Conservation (phyloP, 495 filamentous ascomycete species). For the Corynascus novoguineensis region DNA sequence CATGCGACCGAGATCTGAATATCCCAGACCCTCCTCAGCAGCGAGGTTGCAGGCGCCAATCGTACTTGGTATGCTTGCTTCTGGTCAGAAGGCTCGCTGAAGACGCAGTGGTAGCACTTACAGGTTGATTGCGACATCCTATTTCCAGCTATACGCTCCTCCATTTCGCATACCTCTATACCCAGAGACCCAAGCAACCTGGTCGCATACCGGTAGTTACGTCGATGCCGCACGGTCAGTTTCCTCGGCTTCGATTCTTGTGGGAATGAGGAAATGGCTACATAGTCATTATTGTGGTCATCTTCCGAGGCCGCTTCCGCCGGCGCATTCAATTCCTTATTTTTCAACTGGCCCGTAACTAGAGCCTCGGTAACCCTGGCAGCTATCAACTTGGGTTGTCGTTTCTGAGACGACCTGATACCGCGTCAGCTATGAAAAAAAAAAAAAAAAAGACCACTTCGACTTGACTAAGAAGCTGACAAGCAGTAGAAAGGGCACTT, state of each 20-base stretch:
- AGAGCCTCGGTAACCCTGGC: not conserved
- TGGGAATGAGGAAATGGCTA: not conserved
- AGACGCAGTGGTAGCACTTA: not conserved
- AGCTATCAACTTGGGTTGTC: not conserved
- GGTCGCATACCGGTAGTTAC: not conserved
- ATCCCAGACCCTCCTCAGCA: not conserved
- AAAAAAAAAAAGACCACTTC: not conserved
- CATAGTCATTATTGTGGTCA: not conserved
- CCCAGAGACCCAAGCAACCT: not conserved
- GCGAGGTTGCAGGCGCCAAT: not conserved
- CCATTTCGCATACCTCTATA: not conserved
- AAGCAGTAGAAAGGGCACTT: constrained; percentile 1
- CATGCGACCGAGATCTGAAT: not conserved
- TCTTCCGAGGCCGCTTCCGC: not conserved
- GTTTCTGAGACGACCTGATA: not conserved
- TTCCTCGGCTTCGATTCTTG: not conserved
- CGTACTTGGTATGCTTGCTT: not conserved
- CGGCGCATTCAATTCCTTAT: not conserved
- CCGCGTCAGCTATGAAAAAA: not conserved
- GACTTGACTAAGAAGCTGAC: too few relatives aligned
- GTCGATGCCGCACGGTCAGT: not conserved
- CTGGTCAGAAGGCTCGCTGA: not conserved
- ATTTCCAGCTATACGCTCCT: not conserved
- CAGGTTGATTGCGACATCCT: not conserved
- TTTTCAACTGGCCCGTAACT: too few relatives aligned